Evolutionary conservation across 106 monocot species (phyloP).

Genomic region (Acorus gramineus): DNA sequence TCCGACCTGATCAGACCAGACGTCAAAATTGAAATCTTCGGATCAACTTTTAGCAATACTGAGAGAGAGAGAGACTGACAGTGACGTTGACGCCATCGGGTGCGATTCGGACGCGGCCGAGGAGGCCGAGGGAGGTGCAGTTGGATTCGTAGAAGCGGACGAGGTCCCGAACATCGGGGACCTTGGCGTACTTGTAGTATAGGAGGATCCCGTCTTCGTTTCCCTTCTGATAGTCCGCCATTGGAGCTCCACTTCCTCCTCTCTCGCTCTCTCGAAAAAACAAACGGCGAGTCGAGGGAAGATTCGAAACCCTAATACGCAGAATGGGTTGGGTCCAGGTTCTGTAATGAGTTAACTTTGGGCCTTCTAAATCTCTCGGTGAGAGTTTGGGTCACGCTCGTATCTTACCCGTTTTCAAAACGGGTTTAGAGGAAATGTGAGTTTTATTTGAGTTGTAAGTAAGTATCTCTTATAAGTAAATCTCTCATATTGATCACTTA

Average conservation of each 20-base stretch:
- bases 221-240: too few relatives aligned
- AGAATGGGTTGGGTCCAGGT: too few relatives aligned
- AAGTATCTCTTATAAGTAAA: too few relatives aligned
- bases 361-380: too few relatives aligned
- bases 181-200: slow-evolving; percentile 71
- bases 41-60: neutral
- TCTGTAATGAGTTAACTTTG: too few relatives aligned
- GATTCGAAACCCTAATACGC: too few relatives aligned
- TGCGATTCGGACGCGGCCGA: slow-evolving; percentile 85
- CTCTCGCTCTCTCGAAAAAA: neutral
- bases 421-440: too few relatives aligned
- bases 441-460: too few relatives aligned
- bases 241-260: slow-evolving; percentile 5
- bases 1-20: slow-evolving; percentile 49
- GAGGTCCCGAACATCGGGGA: slow-evolving; percentile 46
- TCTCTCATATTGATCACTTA: too few relatives aligned
- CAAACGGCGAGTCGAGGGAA: too few relatives aligned
- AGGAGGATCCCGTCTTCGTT: slow-evolving; percentile 52
- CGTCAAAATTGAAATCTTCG: neutral
- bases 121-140: slow-evolving; percentile 59
- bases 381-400: too few relatives aligned
- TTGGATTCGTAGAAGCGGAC: slow-evolving; percentile 51
- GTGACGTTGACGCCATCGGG: slow-evolving; percentile 93
- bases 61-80: slow-evolving; percentile 18
- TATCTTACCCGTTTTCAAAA: too few relatives aligned